phyloP scores from a whole-genome alignment of 257 asterid species.

The Plantago major region DNA sequence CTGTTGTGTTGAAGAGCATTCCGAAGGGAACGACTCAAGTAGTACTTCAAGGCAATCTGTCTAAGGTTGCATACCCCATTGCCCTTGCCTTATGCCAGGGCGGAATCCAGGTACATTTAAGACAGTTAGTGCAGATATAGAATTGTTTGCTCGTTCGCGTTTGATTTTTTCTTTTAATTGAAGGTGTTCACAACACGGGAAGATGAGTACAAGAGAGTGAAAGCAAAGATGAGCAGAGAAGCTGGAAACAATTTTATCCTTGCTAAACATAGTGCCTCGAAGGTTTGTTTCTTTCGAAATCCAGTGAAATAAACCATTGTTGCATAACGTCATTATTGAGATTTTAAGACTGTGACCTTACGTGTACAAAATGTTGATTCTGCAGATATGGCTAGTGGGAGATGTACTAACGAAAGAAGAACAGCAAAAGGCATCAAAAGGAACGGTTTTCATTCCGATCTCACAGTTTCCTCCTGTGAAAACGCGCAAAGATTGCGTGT shows the following conservation, averaged over 20 bases:
- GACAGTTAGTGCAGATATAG: neutral
- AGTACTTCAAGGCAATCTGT: slow-evolving; percentile 20
- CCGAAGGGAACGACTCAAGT: slow-evolving; percentile 26
- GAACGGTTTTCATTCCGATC: slow-evolving; percentile 35
- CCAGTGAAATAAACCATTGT: neutral
- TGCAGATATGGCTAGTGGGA: slow-evolving; percentile 38
- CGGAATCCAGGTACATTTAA: slow-evolving; percentile 20
- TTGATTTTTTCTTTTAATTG: neutral
- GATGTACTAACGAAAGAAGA: slow-evolving; percentile 30
- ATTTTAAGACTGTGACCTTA: neutral
- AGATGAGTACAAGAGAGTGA: slow-evolving; percentile 21
- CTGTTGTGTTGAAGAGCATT: slow-evolving; percentile 27
- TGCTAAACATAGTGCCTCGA: slow-evolving; percentile 10
- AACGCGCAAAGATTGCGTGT: slow-evolving; percentile 30
- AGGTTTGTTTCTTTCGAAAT: slow-evolving; percentile 10
- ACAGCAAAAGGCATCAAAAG: slow-evolving; percentile 33
- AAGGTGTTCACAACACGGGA: slow-evolving; percentile 18
- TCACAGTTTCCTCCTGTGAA: slow-evolving; percentile 41
- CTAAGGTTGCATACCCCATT: slow-evolving; percentile 23
- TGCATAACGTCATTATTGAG: neutral
- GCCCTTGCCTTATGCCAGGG: slow-evolving; percentile 21
- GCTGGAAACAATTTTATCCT: slow-evolving; percentile 22
- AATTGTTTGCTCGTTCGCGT: neutral
- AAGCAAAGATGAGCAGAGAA: slow-evolving; percentile 18
- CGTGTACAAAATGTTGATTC: neutral